Base-by-base conservation (phyloP, 2,329 filamentous ascomycete genomes). In the Coniochaeta sp. region DNA sequence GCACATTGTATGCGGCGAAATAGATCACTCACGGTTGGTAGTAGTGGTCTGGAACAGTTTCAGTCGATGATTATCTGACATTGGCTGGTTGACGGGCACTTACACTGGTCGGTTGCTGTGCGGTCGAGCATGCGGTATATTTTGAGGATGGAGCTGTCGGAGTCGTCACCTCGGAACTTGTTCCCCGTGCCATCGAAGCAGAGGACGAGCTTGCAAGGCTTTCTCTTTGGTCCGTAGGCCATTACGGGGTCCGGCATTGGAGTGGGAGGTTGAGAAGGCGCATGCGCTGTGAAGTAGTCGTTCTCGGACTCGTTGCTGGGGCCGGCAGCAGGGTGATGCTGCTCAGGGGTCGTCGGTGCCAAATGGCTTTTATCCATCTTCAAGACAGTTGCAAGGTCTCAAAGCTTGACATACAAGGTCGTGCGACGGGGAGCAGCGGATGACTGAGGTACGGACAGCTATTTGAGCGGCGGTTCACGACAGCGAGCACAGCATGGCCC, bases 61-160 rank as follows among this genome's bases (percentile, higher is more conserved):
- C 48, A 55, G 54, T 38, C 52, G 16, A 27, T 38, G 42, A 26
- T 20, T 10, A n/a, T 42, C 26, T 26, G 24, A 42, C 1, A 7
- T 27, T 28, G 12, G 42, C 28, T 9, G 20, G 48, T 3, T 10
- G 10, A 4, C 14, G 8, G 45, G 3, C 5, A 63, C 70, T 54
- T 62, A 75, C 73, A 83, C 55, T 88, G 83, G 52, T 82, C 76
- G 20, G 72, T 71, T 0, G 81, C 78, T 6, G 78, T 79, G 5
- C 84, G 76, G 57, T 88, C 83, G 1, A 88, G 69, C 75, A 86
- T 86, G 32, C 83, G 76, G 57, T 85, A 87, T 10, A 88, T 85
- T 61, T 87, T 87, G 54, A 88, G 68, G 58, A 88, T 83, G 51
- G 83, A 83, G 62, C 78, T 82, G 57, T 84, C 81, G 38, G 76